A percentile compares a stretch with the other conserved stretches of the same genome.
Conservation (phyloP, 345 rosid species). For the Bruguiera gymnorhiza region DNA sequence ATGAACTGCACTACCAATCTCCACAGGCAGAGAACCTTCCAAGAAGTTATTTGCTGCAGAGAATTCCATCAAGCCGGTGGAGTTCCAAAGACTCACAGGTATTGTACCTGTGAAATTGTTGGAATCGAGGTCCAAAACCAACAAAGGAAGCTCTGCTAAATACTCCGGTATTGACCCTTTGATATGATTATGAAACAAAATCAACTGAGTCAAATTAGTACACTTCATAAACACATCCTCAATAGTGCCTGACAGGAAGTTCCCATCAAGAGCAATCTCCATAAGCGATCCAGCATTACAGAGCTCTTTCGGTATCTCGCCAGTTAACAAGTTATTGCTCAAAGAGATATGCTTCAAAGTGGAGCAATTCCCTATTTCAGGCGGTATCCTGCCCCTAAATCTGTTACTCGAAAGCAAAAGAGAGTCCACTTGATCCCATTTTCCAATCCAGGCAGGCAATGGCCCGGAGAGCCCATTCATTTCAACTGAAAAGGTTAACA, state of each 20-base stretch:
- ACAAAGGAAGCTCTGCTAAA: constrained; percentile 63
- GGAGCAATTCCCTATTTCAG: constrained; percentile 56
- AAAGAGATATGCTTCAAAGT: constrained; percentile 49
- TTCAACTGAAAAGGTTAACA: constrained; percentile 65
- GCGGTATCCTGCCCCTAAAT: constrained; percentile 57
- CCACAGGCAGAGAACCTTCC: constrained; percentile 51
- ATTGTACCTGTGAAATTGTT: constrained; percentile 66
- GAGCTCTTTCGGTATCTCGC: constrained; percentile 63
- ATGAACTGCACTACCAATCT: constrained; percentile 56
- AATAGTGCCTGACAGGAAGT: constrained; percentile 48
- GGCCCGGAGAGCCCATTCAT: constrained; percentile 68
- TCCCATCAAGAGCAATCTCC: constrained; percentile 60
- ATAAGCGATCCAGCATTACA: constrained; percentile 55
- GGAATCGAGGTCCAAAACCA: constrained; percentile 69
- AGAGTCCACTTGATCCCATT: constrained; percentile 57
- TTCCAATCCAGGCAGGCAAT: constrained; percentile 73
- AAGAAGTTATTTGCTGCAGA: constrained; percentile 61
- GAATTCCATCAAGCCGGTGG: constrained; percentile 63
- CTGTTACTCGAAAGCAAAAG: constrained; percentile 57
- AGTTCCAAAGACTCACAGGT: constrained; percentile 63
- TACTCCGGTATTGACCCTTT: constrained; percentile 58
- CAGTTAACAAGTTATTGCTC: constrained; percentile 56
- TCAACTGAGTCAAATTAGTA: constrained; percentile 55
- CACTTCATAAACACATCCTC: constrained; percentile 61
- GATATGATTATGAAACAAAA: constrained; percentile 50